phyloP scores from a whole-genome alignment of 140 eudicot species.

The Erigeron philadelphicus region DNA sequence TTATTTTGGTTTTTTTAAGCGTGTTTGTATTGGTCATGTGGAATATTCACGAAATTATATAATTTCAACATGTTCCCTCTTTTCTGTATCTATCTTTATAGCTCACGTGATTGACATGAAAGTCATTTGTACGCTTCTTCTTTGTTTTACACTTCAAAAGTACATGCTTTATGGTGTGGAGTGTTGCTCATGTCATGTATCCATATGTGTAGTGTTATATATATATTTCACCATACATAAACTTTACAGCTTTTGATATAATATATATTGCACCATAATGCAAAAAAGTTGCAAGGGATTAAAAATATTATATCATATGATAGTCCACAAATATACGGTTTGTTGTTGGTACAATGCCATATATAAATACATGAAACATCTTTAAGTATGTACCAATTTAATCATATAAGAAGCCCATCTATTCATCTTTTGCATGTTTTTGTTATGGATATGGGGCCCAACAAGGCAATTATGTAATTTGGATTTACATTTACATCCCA shows the following conservation, averaged over 20 bases:
- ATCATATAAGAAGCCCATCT: too few relatives aligned
- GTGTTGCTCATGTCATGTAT: constrained; percentile 24
- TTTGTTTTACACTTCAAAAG: constrained; percentile 41
- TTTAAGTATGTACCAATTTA: too few relatives aligned
- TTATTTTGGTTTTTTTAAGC: constrained; percentile 22
- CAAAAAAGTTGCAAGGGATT: background rate
- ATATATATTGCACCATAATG: background rate
- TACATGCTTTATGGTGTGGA: constrained; percentile 25
- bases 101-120: constrained; percentile 60
- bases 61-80: constrained; percentile 23
- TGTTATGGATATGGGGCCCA: too few relatives aligned
- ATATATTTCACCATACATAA: constrained; percentile 3
- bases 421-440: too few relatives aligned
- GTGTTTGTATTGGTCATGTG: constrained; percentile 49
- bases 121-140: constrained; percentile 53
- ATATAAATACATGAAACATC: too few relatives aligned
- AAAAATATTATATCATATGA: background rate
- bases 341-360: too few relatives aligned
- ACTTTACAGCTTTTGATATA: constrained; percentile 6
- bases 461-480: too few relatives aligned
- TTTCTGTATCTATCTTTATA: constrained; percentile 19
- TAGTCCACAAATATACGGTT: too few relatives aligned
- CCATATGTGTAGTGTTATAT: constrained; percentile 3
- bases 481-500: too few relatives aligned
- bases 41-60: constrained; percentile 35